Percentiles rank a stretch among this genome's conserved stretches.
phyloP scores from a whole-genome alignment of 768 basidiomycete genomes.

The Boletus coccyginus region DNA sequence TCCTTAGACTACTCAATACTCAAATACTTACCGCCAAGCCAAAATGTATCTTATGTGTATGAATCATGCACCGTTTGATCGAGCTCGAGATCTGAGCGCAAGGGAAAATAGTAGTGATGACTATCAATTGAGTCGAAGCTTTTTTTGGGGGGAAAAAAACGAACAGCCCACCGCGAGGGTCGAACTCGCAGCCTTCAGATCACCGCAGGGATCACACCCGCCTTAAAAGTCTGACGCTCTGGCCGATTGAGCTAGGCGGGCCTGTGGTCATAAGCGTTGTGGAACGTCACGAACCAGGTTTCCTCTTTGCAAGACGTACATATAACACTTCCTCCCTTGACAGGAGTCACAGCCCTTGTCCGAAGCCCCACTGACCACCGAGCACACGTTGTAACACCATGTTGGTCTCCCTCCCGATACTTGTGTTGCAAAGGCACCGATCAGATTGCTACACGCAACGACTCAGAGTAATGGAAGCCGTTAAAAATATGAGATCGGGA shows the following conservation, averaged over 20 bases:
- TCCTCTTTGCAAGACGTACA: too few relatives aligned
- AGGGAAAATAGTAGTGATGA: background rate
- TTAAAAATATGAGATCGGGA: background rate
- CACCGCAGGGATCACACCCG: slow-evolving; percentile 21
- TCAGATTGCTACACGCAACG: background rate
- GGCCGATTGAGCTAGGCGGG: slow-evolving; percentile 63
- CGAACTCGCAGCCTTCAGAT: slow-evolving; percentile 88
- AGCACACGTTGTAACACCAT: slow-evolving; percentile 3
- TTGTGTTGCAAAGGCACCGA: background rate
- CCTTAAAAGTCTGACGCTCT: slow-evolving; percentile 57
- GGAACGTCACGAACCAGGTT: background rate
- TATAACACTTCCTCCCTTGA: background rate
- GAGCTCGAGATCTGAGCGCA: background rate
- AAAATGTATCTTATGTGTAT: slow-evolving; percentile 17
- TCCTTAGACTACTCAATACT: slow-evolving; percentile 16
- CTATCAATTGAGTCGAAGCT: background rate
- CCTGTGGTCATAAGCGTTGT: background rate
- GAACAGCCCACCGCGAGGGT: slow-evolving; percentile 77
- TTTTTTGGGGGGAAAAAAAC: slow-evolving; percentile 8
- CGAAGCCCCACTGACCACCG: background rate
- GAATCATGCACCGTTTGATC: background rate
- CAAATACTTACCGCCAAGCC: background rate
- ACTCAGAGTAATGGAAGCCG: background rate
- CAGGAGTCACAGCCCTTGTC: background rate
- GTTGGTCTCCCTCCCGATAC: background rate